These are phyloP conservation scores for Xylaria digitata DNA, from an alignment of 2,329 filamentous ascomycete species.

Conservation along the genomic window DNA sequence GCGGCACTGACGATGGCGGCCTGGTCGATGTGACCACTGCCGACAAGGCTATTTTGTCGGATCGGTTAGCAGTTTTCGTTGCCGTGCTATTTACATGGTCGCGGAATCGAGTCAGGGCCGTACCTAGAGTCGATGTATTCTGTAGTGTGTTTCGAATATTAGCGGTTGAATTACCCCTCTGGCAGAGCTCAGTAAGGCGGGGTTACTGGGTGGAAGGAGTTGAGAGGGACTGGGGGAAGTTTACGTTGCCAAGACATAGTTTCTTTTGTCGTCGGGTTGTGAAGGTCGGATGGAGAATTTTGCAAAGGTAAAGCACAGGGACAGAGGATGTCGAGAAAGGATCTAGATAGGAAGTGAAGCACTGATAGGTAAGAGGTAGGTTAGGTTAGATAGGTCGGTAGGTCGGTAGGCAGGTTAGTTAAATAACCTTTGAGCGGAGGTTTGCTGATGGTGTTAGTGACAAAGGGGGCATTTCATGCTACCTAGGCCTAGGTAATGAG, in stretches of 20 bases:
- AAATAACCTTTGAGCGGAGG: constrained; percentile 28
- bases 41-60: constrained; percentile 73
- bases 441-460: constrained; percentile 37
- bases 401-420: constrained; percentile 12
- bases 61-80: constrained; percentile 7
- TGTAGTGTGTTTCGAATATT: constrained; percentile 42
- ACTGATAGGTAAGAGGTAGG: constrained; percentile 2
- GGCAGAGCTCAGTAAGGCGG: constrained; percentile 40
- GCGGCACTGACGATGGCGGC: constrained; percentile 85
- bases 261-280: constrained; percentile 40
- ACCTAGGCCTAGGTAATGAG: constrained; percentile 39
- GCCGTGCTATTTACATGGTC: neutral
- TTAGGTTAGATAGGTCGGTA: constrained; percentile 10
- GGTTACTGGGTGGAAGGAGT: constrained; percentile 39
- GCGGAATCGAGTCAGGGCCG: constrained; percentile 37
- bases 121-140: constrained; percentile 74
- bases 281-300: constrained; percentile 18
- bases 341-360: constrained; percentile 14
- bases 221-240: constrained; percentile 44
- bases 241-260: constrained; percentile 82
- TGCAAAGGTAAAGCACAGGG: constrained; percentile 24
- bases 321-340: constrained; percentile 18
- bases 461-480: constrained; percentile 29
- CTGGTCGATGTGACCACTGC: constrained; percentile 82
- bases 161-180: constrained; percentile 39